Base-by-base conservation (phyloP, 2,329 filamentous ascomycete genomes). In the Penicillium expansum region DNA sequence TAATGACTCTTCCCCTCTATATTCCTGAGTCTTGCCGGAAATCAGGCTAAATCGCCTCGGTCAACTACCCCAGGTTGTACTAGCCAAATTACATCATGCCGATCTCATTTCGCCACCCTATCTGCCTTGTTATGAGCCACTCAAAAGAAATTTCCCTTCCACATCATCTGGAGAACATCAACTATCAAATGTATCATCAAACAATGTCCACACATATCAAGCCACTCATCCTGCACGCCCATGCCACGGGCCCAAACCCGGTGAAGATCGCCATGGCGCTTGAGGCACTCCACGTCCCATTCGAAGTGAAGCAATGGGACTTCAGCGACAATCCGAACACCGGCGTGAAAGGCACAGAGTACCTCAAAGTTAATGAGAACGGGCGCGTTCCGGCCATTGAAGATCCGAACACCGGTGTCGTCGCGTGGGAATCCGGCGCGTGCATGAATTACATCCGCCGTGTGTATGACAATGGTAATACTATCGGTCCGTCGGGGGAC, bases 291-390 rank as follows among this genome's bases (percentile, higher is more conserved):
- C 32, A 67, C 1, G 22, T 80, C 2, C 76, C 77, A 5, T 80
- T 76, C 64, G 60, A 61, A 8, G 67, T 77, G 55, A 75, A 77
- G 51, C 62, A 71, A 20, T 79, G 76, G 76, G 72, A 78, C 13
- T 76, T 78, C 49, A 68, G 74, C 49, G 69, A 76, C 39, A 67
- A 70, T n/a, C 58, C 71, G 0, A 30, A 68, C 3, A 77, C 69
- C 45, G 72, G 75, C 5, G 58, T 68, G 1, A 69, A 69, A 29
- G 63, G 66, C 0, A 37, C 67, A 4, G 44, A 51, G 0, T 80
- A 75, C 61, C 59, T 73, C n/a, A 66, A 70, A 18, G 73, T 79
- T 64, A 80, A 77, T 60, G 71, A 75, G 52, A 80, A 80, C 57
- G 77, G 78, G 27, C 73, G 78, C 16, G 69, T 74, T 52, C 73